A percentile compares a stretch with the other conserved stretches of the same genome.
Evolutionary conservation across 2,329 filamentous ascomycete species (phyloP).

Genomic region (Pseudogymnoascus sp.): DNA sequence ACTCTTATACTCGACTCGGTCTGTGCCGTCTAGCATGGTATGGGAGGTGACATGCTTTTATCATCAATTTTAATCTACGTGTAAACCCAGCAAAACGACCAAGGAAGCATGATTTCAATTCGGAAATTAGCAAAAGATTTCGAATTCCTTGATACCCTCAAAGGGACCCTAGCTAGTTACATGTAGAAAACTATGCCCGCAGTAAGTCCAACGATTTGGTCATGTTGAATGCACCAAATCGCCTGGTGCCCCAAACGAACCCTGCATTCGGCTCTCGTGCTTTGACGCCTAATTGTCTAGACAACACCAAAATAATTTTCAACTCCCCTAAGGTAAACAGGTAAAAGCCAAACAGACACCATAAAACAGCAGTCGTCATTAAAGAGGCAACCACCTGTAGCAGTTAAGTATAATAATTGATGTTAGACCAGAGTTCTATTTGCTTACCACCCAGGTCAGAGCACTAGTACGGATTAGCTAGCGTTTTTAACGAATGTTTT

Average conservation of each 20-base stretch:
- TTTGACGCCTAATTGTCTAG: too few relatives aligned
- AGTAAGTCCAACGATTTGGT: not conserved
- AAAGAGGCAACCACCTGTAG: not conserved
- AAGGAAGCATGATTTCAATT: not conserved
- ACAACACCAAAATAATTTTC: too few relatives aligned
- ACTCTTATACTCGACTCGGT: too few relatives aligned
- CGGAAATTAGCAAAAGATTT: not conserved
- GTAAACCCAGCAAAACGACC: not conserved
- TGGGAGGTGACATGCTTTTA: not conserved
- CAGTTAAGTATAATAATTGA: not conserved
- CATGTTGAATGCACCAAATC: not conserved
- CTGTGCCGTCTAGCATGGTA: too few relatives aligned
- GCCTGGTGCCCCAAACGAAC: not conserved
- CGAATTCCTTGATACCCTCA: not conserved
- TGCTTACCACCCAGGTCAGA: not conserved
- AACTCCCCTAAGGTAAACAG: too few relatives aligned
- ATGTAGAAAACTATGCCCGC: not conserved
- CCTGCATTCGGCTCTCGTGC: too few relatives aligned
- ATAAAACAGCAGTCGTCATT: too few relatives aligned
- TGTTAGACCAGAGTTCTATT: not conserved
- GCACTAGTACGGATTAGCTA: not conserved
- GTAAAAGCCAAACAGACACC: too few relatives aligned
- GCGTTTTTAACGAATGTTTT: conserved; percentile 34
- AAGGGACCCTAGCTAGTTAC: not conserved
- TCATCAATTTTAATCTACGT: not conserved